Evolutionary conservation across 306 rosid species (phyloP).

Genomic region (Prunus davidiana): DNA sequence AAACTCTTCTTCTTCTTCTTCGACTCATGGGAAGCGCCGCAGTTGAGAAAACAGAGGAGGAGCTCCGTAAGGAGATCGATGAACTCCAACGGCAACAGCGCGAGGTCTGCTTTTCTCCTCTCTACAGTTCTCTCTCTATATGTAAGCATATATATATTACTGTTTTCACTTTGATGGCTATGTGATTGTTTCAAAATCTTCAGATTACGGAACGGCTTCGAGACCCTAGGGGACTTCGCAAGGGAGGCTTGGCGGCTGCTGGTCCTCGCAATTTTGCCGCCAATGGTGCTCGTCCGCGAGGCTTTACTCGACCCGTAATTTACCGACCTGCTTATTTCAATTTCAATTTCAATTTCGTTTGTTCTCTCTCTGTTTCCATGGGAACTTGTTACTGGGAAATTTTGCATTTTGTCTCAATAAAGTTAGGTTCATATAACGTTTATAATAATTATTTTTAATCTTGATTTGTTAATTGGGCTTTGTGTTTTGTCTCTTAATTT

Average conservation of each 20-base stretch:
- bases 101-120: constrained; percentile 47
- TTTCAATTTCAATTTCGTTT: neutral
- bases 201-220: constrained; percentile 93
- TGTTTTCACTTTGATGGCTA: neutral
- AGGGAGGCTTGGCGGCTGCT: constrained; percentile 53
- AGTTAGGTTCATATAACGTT: neutral
- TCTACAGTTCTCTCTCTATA: too few relatives aligned
- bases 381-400: neutral
- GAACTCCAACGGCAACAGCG: constrained; percentile 96
- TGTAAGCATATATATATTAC: neutral
- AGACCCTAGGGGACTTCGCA: constrained; percentile 94
- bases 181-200: neutral
- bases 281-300: constrained; percentile 72
- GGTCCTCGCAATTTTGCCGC: constrained; percentile 55
- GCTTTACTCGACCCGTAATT: constrained; percentile 59
- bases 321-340: neutral
- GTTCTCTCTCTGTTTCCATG: neutral
- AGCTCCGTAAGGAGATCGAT: constrained; percentile 88
- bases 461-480: neutral
- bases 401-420: neutral
- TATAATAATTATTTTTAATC: neutral
- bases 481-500: too few relatives aligned
- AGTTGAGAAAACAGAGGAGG: constrained; percentile 74
- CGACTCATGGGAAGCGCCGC: constrained; percentile 57
- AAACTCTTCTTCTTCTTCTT: neutral